phyloP scores from a whole-genome alignment of 2,329 filamentous ascomycete genomes.

The Oidium heveae region DNA sequence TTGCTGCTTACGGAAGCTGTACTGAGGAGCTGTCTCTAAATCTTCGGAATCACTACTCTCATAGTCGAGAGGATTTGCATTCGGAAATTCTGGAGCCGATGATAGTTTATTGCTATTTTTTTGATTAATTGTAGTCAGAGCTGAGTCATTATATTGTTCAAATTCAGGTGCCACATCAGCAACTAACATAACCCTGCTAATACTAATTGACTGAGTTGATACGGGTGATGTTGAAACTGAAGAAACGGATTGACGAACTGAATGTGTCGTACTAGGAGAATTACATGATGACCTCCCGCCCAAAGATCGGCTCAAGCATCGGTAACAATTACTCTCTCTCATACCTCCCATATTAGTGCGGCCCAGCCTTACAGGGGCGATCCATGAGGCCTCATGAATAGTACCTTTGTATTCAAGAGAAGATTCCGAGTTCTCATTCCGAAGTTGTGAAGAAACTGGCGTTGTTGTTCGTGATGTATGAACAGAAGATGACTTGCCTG shows the following conservation, averaged over 20 bases:
- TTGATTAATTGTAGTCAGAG: too few species aligned
- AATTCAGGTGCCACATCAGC: background rate
- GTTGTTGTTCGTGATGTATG: background rate
- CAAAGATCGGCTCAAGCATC: background rate
- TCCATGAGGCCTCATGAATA: background rate
- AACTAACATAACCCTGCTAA: background rate
- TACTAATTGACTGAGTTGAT: background rate
- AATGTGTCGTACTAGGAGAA: background rate
- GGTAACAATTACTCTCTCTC: background rate
- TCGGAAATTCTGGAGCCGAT: background rate
- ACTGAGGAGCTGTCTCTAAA: background rate
- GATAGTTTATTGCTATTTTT: background rate
- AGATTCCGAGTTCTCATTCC: background rate
- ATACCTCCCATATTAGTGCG: background rate
- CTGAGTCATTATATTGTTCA: background rate
- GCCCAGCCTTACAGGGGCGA: background rate
- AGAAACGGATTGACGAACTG: background rate
- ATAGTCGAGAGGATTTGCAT: background rate
- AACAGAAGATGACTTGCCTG: constrained; percentile 1
- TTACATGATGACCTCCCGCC: background rate
- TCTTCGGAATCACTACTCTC: background rate
- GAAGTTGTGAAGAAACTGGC: background rate
- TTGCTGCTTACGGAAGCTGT: background rate
- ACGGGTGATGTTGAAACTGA: background rate
- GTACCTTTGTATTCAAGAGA: background rate